These are phyloP conservation scores for Metschnikowia cerradonensis DNA, from an alignment of 805 yeast species.

Conservation along the genomic window DNA sequence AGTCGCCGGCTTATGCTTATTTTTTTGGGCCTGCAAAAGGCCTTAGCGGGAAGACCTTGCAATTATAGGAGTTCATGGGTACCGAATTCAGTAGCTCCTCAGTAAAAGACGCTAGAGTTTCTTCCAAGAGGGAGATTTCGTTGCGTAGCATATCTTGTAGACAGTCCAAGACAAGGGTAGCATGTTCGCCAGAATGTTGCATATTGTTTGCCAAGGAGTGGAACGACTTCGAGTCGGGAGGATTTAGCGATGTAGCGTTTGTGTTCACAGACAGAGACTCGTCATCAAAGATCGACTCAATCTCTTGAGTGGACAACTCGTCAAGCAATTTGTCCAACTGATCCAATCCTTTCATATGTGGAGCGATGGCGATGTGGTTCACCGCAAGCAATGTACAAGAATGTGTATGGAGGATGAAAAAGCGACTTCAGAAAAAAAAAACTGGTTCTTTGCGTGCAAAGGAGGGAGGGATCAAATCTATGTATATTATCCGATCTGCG, in stretches of 20 bases:
- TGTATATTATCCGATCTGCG: not conserved
- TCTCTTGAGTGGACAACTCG: not conserved
- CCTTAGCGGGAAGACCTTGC: not conserved
- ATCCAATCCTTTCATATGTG: not conserved
- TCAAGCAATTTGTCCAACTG: not conserved
- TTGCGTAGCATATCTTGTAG: conserved; percentile 24
- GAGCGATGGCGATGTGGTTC: not conserved
- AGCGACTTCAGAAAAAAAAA: not conserved
- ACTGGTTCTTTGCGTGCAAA: not conserved
- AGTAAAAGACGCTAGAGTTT: conserved; percentile 14
- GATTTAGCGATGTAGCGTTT: not conserved
- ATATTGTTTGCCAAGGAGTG: not conserved
- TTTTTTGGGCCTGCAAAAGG: not conserved
- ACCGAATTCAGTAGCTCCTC: conserved; percentile 17
- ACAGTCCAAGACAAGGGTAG: conserved; percentile 23
- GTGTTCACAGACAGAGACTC: conserved; percentile 2
- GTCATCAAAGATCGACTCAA: not conserved
- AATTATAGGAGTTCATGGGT: conserved; percentile 20
- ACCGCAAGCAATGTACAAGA: not conserved
- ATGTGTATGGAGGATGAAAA: not conserved
- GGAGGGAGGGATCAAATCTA: not conserved
- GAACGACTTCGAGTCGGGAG: not conserved
- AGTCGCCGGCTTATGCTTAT: not conserved
- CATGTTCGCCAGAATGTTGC: conserved; percentile 1
- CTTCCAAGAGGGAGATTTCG: conserved; percentile 20